Evolutionary conservation across 1,139 yeast species (phyloP).

Genomic region (Taphrina pruni): DNA sequence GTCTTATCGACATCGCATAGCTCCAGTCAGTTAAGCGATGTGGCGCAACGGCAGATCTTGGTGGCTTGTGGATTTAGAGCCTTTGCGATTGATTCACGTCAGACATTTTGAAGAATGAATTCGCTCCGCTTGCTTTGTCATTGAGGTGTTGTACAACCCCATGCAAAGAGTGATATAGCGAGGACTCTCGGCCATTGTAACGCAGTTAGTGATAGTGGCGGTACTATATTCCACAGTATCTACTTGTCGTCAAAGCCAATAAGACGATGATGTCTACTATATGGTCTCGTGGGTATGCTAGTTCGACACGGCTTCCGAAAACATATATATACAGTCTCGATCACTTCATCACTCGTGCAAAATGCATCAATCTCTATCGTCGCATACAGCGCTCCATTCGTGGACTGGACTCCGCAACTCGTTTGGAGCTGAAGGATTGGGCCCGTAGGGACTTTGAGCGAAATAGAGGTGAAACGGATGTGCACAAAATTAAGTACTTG

Average conservation of each 20-base stretch:
- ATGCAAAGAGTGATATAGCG: too few species aligned
- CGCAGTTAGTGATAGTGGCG: too few species aligned
- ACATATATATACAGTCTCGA: conserved; percentile 25
- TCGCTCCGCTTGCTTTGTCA: conserved; percentile 7
- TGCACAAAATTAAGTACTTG: conserved; percentile 31
- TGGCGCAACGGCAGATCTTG: conserved; percentile 13
- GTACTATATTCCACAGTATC: too few species aligned
- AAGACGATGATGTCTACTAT: background rate
- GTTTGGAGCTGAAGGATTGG: conserved; percentile 30
- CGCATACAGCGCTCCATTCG: conserved; percentile 38
- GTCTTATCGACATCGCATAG: background rate
- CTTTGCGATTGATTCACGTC: too few species aligned
- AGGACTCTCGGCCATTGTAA: too few species aligned
- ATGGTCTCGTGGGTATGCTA: conserved; percentile 10
- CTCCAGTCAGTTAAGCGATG: background rate
- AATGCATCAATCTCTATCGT: conserved; percentile 29
- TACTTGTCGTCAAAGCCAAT: too few species aligned
- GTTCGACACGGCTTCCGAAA: conserved; percentile 26
- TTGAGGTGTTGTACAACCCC: too few species aligned
- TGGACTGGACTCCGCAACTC: conserved; percentile 20
- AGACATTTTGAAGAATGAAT: background rate
- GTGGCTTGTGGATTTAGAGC: background rate
- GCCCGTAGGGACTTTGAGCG: conserved; percentile 38
- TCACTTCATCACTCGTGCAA: conserved; percentile 26
- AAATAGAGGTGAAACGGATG: conserved; percentile 28